These are phyloP conservation scores for Apiotrichum brassicae DNA, from an alignment of 1,284 basidiomycete genomes.

Conservation along the genomic window DNA sequence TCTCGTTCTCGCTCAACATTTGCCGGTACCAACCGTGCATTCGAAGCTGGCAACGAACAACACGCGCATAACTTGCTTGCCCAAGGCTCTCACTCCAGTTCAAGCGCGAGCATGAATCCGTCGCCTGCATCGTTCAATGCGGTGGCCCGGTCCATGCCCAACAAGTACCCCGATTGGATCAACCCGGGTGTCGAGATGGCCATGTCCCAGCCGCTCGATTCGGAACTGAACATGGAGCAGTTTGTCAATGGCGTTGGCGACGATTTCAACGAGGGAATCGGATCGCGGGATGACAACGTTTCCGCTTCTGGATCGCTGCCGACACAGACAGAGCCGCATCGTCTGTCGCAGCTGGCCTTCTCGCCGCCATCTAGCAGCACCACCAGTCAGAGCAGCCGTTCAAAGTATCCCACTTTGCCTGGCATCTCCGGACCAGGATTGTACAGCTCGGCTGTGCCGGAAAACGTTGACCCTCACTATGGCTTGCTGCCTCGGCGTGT, in stretches of 20 bases:
- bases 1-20: slow-evolving; percentile 46
- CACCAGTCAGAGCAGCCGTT: slow-evolving; percentile 3
- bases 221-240: slow-evolving; percentile 22
- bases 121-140: slow-evolving; percentile 16
- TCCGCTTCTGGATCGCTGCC: background rate
- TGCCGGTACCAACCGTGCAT: slow-evolving; percentile 16
- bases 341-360: slow-evolving; percentile 1
- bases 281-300: slow-evolving; percentile 7
- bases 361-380: slow-evolving; percentile 7
- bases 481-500: slow-evolving; percentile 68
- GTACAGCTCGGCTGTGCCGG: slow-evolving; percentile 33
- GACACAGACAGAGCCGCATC: background rate
- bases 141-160: slow-evolving; percentile 22
- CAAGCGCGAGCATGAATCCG: slow-evolving; percentile 13
- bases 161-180: slow-evolving; percentile 18
- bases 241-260: slow-evolving; percentile 8
- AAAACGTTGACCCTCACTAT: slow-evolving; percentile 47
- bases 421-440: slow-evolving; percentile 45
- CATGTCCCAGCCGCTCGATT: slow-evolving; percentile 18
- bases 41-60: slow-evolving; percentile 39
- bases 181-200: slow-evolving; percentile 16
- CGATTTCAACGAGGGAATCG: slow-evolving; percentile 8
- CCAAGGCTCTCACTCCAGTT: slow-evolving; percentile 43
- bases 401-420: slow-evolving; percentile 25
- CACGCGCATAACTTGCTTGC: slow-evolving; percentile 49